Evolutionary conservation across 2,329 filamentous ascomycete genomes (phyloP).

Genomic region (Xylariaceae sp.): DNA sequence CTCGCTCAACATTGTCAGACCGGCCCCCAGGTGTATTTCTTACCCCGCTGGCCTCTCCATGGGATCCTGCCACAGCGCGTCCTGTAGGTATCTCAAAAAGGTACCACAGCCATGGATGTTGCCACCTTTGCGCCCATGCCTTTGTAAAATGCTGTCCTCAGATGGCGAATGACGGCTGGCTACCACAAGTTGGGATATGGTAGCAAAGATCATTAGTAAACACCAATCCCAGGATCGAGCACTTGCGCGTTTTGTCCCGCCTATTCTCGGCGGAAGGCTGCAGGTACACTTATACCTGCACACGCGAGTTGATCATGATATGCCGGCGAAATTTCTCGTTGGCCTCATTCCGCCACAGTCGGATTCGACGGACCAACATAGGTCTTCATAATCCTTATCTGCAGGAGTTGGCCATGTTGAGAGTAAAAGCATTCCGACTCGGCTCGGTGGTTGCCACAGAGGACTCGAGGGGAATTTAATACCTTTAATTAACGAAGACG

Average conservation of each 20-base stretch:
- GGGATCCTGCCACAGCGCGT: not conserved
- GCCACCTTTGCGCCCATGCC: not conserved
- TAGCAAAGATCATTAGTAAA: not conserved
- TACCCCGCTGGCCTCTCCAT: slow-evolving; percentile 13
- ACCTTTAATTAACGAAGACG: not conserved
- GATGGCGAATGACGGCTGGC: not conserved
- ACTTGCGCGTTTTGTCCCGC: not conserved
- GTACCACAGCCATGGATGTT: slow-evolving; percentile 5
- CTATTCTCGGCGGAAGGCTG: not conserved
- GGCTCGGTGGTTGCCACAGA: not conserved
- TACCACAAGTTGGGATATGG: not conserved
- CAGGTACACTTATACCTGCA: not conserved
- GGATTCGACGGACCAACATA: not conserved
- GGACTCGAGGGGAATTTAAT: not conserved
- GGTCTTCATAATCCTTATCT: not conserved
- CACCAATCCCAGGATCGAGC: not conserved
- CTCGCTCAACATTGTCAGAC: not conserved
- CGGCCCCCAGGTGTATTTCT: not conserved
- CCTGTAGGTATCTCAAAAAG: not conserved
- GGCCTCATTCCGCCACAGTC: not conserved
- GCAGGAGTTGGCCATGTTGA: not conserved
- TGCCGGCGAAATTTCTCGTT: not conserved
- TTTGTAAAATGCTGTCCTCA: not conserved
- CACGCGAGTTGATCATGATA: not conserved
- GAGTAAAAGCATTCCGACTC: not conserved